A percentile compares a stretch with the other conserved stretches of the same genome.
Evolutionary conservation across 2,329 filamentous ascomycete species (phyloP).

Genomic region (Aspergillus flavus): DNA sequence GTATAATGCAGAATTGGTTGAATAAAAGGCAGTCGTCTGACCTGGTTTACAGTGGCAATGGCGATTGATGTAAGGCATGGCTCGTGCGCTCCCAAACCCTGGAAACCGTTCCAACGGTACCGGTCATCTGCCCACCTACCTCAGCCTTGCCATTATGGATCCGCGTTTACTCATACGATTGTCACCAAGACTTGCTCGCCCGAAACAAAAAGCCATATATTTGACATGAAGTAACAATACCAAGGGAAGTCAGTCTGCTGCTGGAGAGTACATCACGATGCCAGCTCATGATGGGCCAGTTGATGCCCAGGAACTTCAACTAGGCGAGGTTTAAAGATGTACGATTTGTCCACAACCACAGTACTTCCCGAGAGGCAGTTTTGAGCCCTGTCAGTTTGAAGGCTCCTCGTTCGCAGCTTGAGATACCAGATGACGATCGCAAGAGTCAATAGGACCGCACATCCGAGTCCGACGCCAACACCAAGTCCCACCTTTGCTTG

Average conservation of each 20-base stretch:
- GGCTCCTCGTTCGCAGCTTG: background rate
- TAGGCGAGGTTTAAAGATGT: background rate
- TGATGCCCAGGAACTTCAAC: background rate
- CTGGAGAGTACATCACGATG: background rate
- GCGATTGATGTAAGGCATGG: background rate
- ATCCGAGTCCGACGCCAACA: background rate
- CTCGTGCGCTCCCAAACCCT: background rate
- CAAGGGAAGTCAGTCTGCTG: background rate
- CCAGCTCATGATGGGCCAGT: background rate
- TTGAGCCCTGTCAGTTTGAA: background rate
- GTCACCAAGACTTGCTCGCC: too few species aligned
- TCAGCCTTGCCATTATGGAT: too few species aligned
- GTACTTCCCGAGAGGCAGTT: background rate
- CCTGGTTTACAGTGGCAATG: background rate
- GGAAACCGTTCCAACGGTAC: background rate
- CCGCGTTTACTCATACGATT: too few species aligned
- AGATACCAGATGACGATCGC: background rate
- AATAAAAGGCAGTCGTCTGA: background rate
- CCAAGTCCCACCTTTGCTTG: background rate
- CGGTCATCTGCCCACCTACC: background rate
- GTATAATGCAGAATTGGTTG: background rate
- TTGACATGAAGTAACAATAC: background rate
- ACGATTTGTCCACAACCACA: background rate
- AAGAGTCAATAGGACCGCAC: background rate
- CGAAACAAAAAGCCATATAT: background rate